Evolutionary conservation across 2,329 filamentous ascomycete genomes (phyloP).

Genomic region (Escovopsis sp.): DNA sequence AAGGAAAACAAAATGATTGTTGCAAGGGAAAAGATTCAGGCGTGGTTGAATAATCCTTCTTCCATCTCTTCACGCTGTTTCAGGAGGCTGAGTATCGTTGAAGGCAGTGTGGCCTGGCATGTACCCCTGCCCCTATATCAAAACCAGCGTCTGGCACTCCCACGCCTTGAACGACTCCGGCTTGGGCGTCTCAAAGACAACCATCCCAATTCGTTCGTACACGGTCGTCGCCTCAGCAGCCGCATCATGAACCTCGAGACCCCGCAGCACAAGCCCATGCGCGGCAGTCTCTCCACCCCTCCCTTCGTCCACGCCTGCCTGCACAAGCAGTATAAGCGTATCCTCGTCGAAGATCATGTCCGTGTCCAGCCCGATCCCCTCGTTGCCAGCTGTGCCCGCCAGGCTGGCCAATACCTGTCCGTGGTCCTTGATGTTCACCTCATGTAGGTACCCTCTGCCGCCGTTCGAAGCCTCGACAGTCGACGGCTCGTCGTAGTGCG

Average conservation of each 20-base stretch:
- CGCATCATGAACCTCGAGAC: not conserved
- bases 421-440: too few relatives aligned
- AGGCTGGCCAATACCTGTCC: too few relatives aligned
- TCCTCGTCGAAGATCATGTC: not conserved
- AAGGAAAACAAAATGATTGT: too few relatives aligned
- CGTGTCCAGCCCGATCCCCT: not conserved
- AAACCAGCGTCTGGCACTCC: not conserved
- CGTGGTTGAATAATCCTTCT: too few relatives aligned
- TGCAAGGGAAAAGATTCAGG: too few relatives aligned
- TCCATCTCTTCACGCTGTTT: too few relatives aligned
- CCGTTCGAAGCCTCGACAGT: not conserved
- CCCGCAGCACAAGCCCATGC: not conserved
- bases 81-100: too few relatives aligned
- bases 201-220: not conserved
- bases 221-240: too few relatives aligned
- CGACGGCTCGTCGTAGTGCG: not conserved
- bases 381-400: not conserved
- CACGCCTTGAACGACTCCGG: not conserved
- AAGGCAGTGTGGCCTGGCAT: too few relatives aligned
- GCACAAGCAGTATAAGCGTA: constrained; percentile 1
- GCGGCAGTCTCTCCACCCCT: not conserved
- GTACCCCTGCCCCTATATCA: too few relatives aligned
- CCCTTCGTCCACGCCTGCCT: not conserved
- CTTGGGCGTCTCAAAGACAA: not conserved
- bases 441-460: not conserved